Conservation (phyloP, 805 yeast species). For the Yamadazyma endophytica region DNA sequence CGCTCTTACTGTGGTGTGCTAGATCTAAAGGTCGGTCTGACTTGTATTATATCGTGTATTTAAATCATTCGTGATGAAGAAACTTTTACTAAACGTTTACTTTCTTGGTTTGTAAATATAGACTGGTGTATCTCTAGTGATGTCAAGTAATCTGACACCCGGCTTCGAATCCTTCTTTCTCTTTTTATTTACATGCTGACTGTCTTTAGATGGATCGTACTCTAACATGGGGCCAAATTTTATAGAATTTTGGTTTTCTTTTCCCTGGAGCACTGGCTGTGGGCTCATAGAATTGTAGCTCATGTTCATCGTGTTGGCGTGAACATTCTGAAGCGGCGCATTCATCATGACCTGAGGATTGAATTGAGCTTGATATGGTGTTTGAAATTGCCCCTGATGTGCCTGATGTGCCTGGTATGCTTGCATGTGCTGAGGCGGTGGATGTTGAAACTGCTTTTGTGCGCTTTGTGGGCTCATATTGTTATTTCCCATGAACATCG, state of each 20-base stretch:
- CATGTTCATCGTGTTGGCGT: constrained; percentile 5
- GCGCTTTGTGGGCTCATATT: too few species aligned
- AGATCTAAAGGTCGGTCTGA: too few species aligned
- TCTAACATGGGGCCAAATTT: constrained; percentile 38
- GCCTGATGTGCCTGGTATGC: constrained; percentile 3
- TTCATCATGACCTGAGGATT: not conserved
- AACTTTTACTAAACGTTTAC: too few species aligned
- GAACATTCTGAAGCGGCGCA: constrained; percentile 5
- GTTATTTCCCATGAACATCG: not conserved
- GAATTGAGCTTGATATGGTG: constrained; percentile 4
- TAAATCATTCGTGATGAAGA: too few species aligned
- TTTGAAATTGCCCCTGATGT: constrained; percentile 6
- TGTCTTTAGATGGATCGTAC: constrained; percentile 36
- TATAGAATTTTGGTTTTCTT: constrained; percentile 16
- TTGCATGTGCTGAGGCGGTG: constrained; percentile 1
- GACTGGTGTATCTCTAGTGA: constrained; percentile 29
- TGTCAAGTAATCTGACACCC: constrained; percentile 21
- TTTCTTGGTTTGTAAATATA: constrained; percentile 33
- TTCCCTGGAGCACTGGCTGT: too few species aligned
- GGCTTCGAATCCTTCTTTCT: constrained; percentile 13
- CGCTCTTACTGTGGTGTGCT: too few species aligned
- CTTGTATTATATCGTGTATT: too few species aligned
- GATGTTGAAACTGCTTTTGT: constrained; percentile 3
- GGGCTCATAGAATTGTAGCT: constrained; percentile 4
- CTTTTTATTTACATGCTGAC: constrained; percentile 8